These are phyloP conservation scores for Paramecium octaurelia DNA, from an alignment of 73 alveolate species.

Conservation along the genomic window DNA sequence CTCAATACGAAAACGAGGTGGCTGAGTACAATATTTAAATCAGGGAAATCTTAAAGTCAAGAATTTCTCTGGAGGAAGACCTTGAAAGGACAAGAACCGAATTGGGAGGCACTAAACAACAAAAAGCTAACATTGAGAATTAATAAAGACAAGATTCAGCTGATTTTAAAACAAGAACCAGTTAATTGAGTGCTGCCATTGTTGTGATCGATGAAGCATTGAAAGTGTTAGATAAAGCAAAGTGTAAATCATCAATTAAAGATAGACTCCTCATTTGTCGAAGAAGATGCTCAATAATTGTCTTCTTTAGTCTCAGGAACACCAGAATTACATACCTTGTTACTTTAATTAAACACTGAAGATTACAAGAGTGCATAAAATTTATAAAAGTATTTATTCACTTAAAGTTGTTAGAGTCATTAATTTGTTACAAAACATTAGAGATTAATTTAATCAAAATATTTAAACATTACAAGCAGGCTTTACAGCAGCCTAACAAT, in stretches of 20 bases:
- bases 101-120: neutral
- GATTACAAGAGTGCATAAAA: constrained; percentile 19
- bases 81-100: neutral
- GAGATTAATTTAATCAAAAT: constrained; percentile 1
- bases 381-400: neutral
- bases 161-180: neutral
- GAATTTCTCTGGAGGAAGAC: neutral
- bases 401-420: neutral
- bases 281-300: constrained; percentile 8
- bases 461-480: neutral
- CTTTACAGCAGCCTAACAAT: neutral
- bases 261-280: constrained; percentile 18
- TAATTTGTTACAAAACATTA: constrained; percentile 2
- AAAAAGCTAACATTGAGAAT: neutral
- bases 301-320: neutral
- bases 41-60: constrained; percentile 21
- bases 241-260: neutral
- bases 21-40: constrained; percentile 23
- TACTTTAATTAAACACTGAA: neutral
- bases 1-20: neutral
- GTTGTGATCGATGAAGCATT: constrained; percentile 22
- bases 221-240: constrained; percentile 24
- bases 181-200: constrained; percentile 26
- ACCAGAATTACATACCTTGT: neutral
- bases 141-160: neutral